Evolutionary conservation across 2,329 filamentous ascomycete species (phyloP), one percentile per base, ranked within the genome.

Genomic region (Lasiodiplodia sp.): DNA sequence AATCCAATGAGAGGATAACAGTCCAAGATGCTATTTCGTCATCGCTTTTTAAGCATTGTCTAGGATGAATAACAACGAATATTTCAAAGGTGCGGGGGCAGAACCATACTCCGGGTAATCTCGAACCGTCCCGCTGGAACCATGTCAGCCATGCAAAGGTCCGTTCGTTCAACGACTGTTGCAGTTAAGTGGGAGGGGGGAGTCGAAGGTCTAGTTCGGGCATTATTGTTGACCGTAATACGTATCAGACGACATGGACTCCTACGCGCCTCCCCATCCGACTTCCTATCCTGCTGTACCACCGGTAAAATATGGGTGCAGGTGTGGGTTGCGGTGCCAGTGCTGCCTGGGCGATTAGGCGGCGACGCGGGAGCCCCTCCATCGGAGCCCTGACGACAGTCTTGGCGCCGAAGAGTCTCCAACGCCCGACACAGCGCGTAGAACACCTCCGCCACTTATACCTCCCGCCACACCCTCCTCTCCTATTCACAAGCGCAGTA

Each of bases 351-450:
- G n/a, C 44, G 44, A 47, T 47, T n/a, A 47, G 44, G 44, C 44
- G 44, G 44, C 44, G 21, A 47, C 44, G 44, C 44, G 7, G 44
- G 18, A 47, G 44, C 44, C 44, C 44, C 44, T 47, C 44, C 44
- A 47, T 47, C 44, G 44, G 44, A 47, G n/a, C 44, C 44, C 44
- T 47, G 44, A 47, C 44, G 44, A 47, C 44, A 47, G 44, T 47
- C 44, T 47, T 47, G 44, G 44, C 44, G 6, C 44, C 44, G 44
- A 47, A 47, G 31, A 34, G 44, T 47, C 44, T 47, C 44, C 44
- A 47, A n/a, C 44, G 44, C 44, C 44, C 44, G 7, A 47, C 44
- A 21, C 44, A 47, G 44, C 44, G 25, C 51, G 51, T 10, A 28
- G 23, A 53, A 23, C 21, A 25, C 51, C 51, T 53, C 51, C 51